A percentile compares a stretch with the other conserved stretches of the same genome.
These are phyloP conservation scores for Xerophyta viscosa DNA, from an alignment of 106 monocot genomes.

Conservation along the genomic window DNA sequence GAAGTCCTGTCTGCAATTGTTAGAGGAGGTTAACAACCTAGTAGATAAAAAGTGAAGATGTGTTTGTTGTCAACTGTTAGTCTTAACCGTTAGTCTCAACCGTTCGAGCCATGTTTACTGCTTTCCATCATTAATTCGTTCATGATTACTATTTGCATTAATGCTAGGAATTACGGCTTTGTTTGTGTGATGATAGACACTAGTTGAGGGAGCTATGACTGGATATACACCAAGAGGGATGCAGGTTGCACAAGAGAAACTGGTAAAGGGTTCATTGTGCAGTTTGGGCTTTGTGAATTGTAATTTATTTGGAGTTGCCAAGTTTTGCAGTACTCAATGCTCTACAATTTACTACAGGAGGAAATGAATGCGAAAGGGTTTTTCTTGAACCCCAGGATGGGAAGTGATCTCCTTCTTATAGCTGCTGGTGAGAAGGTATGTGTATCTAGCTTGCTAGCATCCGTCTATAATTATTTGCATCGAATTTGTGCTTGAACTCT, in stretches of 20 bases:
- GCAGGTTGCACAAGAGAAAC: slow-evolving; percentile 71
- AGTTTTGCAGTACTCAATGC: slow-evolving; percentile 1
- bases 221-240: slow-evolving; percentile 76
- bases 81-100: no score
- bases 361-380: slow-evolving; percentile 53
- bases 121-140: no score
- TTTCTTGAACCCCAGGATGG: slow-evolving; percentile 22
- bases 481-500: no score
- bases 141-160: no score
- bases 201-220: slow-evolving; percentile 85
- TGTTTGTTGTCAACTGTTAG: no score
- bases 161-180: no score
- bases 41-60: no score
- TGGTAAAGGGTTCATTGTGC: slow-evolving; percentile 33
- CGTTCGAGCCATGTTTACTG: no score
- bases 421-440: slow-evolving; percentile 85
- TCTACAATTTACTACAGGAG: slow-evolving; percentile 40
- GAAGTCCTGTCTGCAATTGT: no score
- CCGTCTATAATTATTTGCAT: no score
- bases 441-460: not conserved
- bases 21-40: no score
- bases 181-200: slow-evolving; percentile 26
- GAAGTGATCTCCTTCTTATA: slow-evolving; percentile 67
- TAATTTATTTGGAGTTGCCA: not conserved
- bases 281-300: not conserved